Base-by-base conservation (phyloP, 2,329 filamentous ascomycete genomes). In the Trichoderma sp. region DNA sequence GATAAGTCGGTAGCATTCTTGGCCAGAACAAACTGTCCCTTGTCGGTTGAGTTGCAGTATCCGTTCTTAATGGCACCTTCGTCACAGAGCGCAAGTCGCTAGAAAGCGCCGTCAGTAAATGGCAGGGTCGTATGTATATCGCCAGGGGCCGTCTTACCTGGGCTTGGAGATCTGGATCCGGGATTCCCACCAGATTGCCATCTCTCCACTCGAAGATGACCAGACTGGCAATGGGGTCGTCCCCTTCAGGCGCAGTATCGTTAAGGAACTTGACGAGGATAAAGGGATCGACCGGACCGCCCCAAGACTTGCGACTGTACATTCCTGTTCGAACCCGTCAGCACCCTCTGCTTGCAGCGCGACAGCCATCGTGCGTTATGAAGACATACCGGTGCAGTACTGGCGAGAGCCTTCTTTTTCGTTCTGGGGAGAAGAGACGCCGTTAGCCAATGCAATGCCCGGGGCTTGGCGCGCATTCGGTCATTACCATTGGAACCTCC, bases 151-250 rank as follows among this genome's bases (percentile, higher is more conserved):
- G 69, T 72, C 81, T 73, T 84, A 90, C 88, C 75, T 85, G 83
- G 59, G 81, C 78, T 39, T 85, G 82, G 64, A 85, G 84, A 18
- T 85, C 80, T 32, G 84, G 83, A 61, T 87, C 83, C 43, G 86
- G 85, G 69, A 91, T 85, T 54, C 95, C 94, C 72, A 99, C 89
- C 67, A 95, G 84, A 63, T 88, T 82, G 77, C 91, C 89, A 77
- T 99, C 96, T 73, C 87, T 89, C 93, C 94, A 99, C 81, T 99
- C 95, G 79, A 97, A 99, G 72, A 99, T 90, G 64, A 97, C 85
- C 74, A 97, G 81, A 79, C 93, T 96, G 72, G 94, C 90, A 54
- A 93, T 84, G 5, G 92, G 91, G 77, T 97, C 91, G 56, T 86
- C 82, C 28, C 70, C 75, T 68, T 89, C 84, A 37, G 86, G 85